A percentile compares a stretch with the other conserved stretches of the same genome.
These are phyloP conservation scores for Epichloe sp. DNA, from an alignment of 2,329 filamentous ascomycete genomes.

Conservation along the genomic window DNA sequence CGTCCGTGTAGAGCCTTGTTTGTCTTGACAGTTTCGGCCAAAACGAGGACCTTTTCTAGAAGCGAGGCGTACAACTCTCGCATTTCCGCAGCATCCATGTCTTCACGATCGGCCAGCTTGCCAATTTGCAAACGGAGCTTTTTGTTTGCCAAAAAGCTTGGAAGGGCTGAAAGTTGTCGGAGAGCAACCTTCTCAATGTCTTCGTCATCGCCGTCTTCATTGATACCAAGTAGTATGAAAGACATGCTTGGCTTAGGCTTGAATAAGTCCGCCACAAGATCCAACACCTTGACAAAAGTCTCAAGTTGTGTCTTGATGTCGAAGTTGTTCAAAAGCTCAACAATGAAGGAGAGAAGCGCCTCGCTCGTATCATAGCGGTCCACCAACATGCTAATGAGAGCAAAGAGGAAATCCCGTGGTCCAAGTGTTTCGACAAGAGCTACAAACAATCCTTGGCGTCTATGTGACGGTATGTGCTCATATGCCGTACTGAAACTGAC, in stretches of 20 bases:
- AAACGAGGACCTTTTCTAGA: conserved; percentile 48
- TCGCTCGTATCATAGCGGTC: conserved; percentile 75
- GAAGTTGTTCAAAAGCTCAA: conserved; percentile 61
- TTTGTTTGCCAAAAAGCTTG: conserved; percentile 45
- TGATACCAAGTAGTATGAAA: conserved; percentile 51
- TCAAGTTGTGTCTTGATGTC: conserved; percentile 63
- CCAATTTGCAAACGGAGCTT: conserved; percentile 42
- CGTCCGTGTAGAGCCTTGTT: conserved; percentile 41
- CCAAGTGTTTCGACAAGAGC: conserved; percentile 78
- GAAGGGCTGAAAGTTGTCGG: conserved; percentile 42
- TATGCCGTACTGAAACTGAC: conserved; percentile 93
- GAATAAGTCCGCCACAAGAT: conserved; percentile 62
- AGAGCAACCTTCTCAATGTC: conserved; percentile 38
- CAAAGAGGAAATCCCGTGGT: conserved; percentile 74
- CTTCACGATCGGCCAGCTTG: conserved; percentile 45
- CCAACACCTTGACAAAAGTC: conserved; percentile 64
- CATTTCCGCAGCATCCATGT: conserved; percentile 52
- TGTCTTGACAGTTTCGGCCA: conserved; percentile 52
- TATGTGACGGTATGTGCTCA: conserved; percentile 84
- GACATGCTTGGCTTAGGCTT: conserved; percentile 63
- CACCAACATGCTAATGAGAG: conserved; percentile 77
- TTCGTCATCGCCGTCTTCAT: conserved; percentile 32
- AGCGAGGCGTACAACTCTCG: conserved; percentile 57
- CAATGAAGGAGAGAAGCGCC: conserved; percentile 60
- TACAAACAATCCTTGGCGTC: conserved; percentile 69